Conservation (phyloP, 345 rosid species). For the Arabidopsis suecica region DNA sequence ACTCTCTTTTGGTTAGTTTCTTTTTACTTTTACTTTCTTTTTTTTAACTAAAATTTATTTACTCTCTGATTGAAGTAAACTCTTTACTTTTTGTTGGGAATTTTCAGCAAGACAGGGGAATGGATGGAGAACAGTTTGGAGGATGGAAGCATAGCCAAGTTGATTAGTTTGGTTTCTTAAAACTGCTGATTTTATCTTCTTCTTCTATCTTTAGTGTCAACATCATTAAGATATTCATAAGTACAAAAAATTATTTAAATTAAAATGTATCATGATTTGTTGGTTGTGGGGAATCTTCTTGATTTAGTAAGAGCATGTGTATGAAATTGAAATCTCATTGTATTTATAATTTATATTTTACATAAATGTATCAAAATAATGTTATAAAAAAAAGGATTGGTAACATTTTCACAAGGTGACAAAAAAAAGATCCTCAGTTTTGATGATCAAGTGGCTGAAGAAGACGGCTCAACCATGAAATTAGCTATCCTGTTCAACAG, state of each 20-base stretch:
- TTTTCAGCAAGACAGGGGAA: slow-evolving; percentile 46
- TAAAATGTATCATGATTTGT: slow-evolving; percentile 9
- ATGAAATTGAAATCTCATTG: slow-evolving; percentile 9
- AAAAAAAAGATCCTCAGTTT: background rate
- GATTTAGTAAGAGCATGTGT: slow-evolving; percentile 13
- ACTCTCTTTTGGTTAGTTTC: slow-evolving; percentile 43
- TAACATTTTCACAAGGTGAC: slow-evolving; percentile 19
- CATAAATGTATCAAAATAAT: slow-evolving; percentile 13
- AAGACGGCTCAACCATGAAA: slow-evolving; percentile 60
- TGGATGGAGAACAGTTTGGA: slow-evolving; percentile 56
- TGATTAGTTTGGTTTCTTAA: slow-evolving; percentile 21
- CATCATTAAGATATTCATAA: slow-evolving; percentile 27
- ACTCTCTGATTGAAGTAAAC: background rate
- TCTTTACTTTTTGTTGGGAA: background rate
- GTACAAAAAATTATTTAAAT: background rate
- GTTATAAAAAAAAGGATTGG: background rate
- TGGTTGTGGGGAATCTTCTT: background rate
- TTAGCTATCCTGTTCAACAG: slow-evolving; percentile 78
- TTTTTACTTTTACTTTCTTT: background rate
- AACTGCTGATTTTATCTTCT: background rate
- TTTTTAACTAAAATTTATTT: background rate
- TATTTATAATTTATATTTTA: slow-evolving; percentile 9
- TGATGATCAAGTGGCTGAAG: slow-evolving; percentile 24
- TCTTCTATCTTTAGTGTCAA: slow-evolving; percentile 26
- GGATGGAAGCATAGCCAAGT: slow-evolving; percentile 76